Percentiles rank a stretch among this genome's conserved stretches.
phyloP scores from a whole-genome alignment of 805 yeast species.

The Candida corydali region DNA sequence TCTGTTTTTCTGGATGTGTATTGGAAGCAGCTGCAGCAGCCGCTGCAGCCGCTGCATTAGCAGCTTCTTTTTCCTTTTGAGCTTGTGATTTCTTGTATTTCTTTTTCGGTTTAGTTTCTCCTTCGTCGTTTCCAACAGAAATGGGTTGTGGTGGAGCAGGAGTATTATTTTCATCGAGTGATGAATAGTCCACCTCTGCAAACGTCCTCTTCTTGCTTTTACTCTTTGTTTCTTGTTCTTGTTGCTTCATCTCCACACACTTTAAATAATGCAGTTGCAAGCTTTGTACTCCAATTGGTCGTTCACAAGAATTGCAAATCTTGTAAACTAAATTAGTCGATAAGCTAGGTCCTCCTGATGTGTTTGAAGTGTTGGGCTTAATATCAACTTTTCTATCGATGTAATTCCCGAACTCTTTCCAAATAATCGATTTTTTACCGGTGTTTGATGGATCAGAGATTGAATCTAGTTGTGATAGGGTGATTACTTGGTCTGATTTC shows the following conservation, averaged over 20 bases:
- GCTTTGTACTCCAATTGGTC: constrained; percentile 38
- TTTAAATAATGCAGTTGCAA: constrained; percentile 26
- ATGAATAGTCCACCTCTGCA: constrained; percentile 29
- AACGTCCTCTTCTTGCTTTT: constrained; percentile 7
- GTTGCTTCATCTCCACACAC: constrained; percentile 39
- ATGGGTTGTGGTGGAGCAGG: constrained; percentile 30
- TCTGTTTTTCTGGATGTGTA: not conserved
- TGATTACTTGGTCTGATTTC: constrained; percentile 14
- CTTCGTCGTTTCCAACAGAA: constrained; percentile 2
- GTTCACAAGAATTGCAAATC: constrained; percentile 34
- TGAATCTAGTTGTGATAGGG: constrained; percentile 23
- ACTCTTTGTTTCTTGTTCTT: constrained; percentile 15
- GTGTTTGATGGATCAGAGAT: constrained; percentile 15
- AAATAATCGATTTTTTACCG: constrained; percentile 26
- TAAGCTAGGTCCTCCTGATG: constrained; percentile 20
- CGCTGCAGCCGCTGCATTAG: constrained; percentile 44
- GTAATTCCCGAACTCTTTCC: constrained; percentile 44
- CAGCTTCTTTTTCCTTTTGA: constrained; percentile 44
- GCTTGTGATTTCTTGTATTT: constrained; percentile 41
- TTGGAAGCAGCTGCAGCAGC: constrained; percentile 28
- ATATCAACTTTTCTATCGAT: constrained; percentile 35
- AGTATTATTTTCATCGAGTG: constrained; percentile 37
- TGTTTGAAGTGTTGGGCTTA: constrained; percentile 17
- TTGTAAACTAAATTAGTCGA: constrained; percentile 33
- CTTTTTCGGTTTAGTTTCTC: constrained; percentile 30